phyloP scores from a whole-genome alignment of 768 basidiomycete genomes.

The Tricholoma sp. region DNA sequence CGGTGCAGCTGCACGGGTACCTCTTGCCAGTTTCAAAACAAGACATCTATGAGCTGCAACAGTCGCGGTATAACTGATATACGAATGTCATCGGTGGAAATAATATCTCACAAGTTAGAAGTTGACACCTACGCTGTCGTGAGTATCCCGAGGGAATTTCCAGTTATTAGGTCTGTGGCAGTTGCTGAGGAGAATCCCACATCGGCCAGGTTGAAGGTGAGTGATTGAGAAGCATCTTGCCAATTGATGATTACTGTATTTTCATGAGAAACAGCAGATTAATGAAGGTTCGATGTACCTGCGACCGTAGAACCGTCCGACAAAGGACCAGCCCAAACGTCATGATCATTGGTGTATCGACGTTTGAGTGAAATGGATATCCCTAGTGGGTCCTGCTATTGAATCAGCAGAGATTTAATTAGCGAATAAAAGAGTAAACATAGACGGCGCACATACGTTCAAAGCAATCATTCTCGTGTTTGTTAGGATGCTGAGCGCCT shows the following conservation, averaged over 20 bases:
- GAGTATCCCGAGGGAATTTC: conserved; percentile 30
- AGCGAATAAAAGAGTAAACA: too few relatives aligned
- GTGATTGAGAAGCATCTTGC: conserved; percentile 31
- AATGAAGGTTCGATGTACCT: conserved; percentile 20
- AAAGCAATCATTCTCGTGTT: conserved; percentile 39
- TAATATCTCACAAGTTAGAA: not conserved
- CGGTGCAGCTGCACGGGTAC: conserved; percentile 19
- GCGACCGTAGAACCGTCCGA: conserved; percentile 43
- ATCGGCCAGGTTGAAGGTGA: conserved; percentile 39
- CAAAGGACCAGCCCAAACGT: conserved; percentile 45
- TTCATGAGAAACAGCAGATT: not conserved
- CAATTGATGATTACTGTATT: conserved; percentile 40
- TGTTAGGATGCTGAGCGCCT: conserved; percentile 33
- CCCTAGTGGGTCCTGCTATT: conserved; percentile 41
- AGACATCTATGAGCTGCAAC: conserved; percentile 30
- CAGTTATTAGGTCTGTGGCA: conserved; percentile 36
- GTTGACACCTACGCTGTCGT: conserved; percentile 27
- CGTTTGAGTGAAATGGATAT: conserved; percentile 40
- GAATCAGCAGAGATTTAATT: too few relatives aligned
- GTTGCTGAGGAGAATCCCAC: conserved; percentile 37
- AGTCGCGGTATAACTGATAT: conserved; percentile 29
- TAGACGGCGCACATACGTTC: conserved; percentile 27
- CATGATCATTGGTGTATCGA: conserved; percentile 44
- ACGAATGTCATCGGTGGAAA: not conserved
- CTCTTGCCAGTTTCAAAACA: conserved; percentile 32